Base-by-base conservation (phyloP, 1,139 yeast genomes). In the Tardiomyces depauwii region DNA sequence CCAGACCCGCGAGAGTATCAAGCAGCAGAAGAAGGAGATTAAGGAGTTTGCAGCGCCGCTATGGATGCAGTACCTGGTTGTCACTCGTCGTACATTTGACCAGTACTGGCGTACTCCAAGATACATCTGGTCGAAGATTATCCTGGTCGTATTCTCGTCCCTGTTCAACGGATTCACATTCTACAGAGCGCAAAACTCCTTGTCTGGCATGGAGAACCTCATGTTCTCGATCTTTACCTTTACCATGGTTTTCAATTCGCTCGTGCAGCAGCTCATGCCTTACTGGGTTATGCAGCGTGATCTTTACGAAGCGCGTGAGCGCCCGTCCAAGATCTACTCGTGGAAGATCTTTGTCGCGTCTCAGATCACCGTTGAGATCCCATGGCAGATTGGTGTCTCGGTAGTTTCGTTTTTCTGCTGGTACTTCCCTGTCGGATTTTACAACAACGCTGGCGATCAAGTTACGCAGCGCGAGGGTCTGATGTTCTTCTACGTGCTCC, bases 291-390 rank as follows among this genome's bases (percentile, higher is more conserved):
- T 67, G 43, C 94, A 83, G 63, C 78, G 96, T 66, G 79, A 79
- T 55, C 68, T 88, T 43, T 88, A 85, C 61, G 95, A 86, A 62
- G 89, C 82, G n/a, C 78, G 95, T 61, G 96, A 88, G 64, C 77
- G 94, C 40, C 95, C 95, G 12, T 80, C 77, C 51, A 77, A 69
- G 67, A 79, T 70, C 41, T 84, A 70, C 53, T 68, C 77, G 2
- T 78, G 94, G 93, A 54, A 70, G 64, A 72, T 78, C 49, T 69
- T 74, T 64, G 65, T 86, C 52, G 54, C 72, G 32, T 77, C 85
- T 18, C 89, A 85, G 63, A 69, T 86, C 42, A 64, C 80, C 18
- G 80, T 76, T 33, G 96, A 87, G 60, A 62, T 84, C 33, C 94
- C 95, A 27, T 83, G 85, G 82, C 83, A 82, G 58, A 55, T 78